phyloP scores from a whole-genome alignment of 2,329 filamentous ascomycete genomes.

The Fusarium subglutinans region DNA sequence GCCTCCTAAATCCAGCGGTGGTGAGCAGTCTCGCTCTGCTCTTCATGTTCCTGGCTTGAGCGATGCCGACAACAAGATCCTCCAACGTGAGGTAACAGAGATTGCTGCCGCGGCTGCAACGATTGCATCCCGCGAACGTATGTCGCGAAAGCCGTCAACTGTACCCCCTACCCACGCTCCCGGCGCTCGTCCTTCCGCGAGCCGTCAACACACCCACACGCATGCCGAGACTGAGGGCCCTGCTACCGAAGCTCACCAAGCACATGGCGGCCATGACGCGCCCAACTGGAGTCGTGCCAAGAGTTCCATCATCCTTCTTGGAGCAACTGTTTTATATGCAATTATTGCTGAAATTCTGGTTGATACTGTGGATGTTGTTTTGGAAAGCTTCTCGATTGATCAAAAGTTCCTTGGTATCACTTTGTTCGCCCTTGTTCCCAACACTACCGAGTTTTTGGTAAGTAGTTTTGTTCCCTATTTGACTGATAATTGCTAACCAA shows the following conservation, averaged over 20 bases:
- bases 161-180: constrained; percentile 34
- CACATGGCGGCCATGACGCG: constrained; percentile 88
- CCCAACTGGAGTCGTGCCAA: constrained; percentile 96
- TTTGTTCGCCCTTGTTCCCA: constrained; percentile 94
- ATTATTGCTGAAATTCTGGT: constrained; percentile 97
- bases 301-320: constrained; percentile 87
- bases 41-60: constrained; percentile 75
- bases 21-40: constrained; percentile 52
- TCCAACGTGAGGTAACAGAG: constrained; percentile 90
- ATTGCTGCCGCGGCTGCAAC: constrained; percentile 92
- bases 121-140: constrained; percentile 80
- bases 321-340: constrained; percentile 92
- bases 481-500: constrained; percentile 14
- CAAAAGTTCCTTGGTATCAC: constrained; percentile 98
- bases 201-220: constrained; percentile 46
- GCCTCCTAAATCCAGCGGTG: constrained; percentile 69
- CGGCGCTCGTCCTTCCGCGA: constrained; percentile 38
- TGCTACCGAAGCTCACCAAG: constrained; percentile 47
- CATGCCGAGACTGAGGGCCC: constrained; percentile 42
- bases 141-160: constrained; percentile 52
- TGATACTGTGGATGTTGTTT: constrained; percentile 95
- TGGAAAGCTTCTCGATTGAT: constrained; percentile 89
- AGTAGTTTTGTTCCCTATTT: constrained; percentile 43
- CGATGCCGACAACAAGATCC: constrained; percentile 80
- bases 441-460: constrained; percentile 97